phyloP scores from a whole-genome alignment of 345 rosid species.

The Punica granatum region DNA sequence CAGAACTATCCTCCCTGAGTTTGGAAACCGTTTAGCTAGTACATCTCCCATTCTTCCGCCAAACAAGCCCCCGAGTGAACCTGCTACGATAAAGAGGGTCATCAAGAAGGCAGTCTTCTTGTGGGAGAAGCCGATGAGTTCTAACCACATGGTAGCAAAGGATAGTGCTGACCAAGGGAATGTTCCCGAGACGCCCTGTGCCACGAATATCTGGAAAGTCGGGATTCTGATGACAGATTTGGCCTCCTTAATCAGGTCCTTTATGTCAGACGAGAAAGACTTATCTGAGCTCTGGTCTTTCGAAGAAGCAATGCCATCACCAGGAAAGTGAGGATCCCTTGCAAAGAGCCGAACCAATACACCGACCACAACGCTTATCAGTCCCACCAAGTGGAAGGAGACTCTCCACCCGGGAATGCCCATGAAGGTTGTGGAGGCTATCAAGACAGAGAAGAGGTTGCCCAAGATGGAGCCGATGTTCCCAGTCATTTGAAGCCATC shows the following conservation, averaged over 20 bases:
- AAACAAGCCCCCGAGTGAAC: slow-evolving; percentile 70
- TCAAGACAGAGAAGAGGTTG: slow-evolving; percentile 38
- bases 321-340: slow-evolving; percentile 43
- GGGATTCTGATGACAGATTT: slow-evolving; percentile 42
- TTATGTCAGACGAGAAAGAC: slow-evolving; percentile 45
- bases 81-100: slow-evolving; percentile 46
- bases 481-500: slow-evolving; percentile 64
- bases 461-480: slow-evolving; percentile 59
- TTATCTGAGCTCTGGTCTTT: slow-evolving; percentile 27
- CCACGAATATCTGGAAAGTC: slow-evolving; percentile 79
- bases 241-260: slow-evolving; percentile 46
- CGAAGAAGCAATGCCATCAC: slow-evolving; percentile 6
- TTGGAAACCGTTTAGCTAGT: slow-evolving; percentile 50
- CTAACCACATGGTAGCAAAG: slow-evolving; percentile 85
- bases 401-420: slow-evolving; percentile 76
- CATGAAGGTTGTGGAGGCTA: slow-evolving; percentile 57
- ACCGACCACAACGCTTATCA: slow-evolving; percentile 56
- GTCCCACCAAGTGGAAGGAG: slow-evolving; percentile 55
- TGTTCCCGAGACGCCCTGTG: slow-evolving; percentile 82
- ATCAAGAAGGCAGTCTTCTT: slow-evolving; percentile 49
- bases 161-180: slow-evolving; percentile 91
- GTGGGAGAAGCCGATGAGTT: slow-evolving; percentile 80
- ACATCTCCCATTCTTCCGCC: slow-evolving; percentile 82
- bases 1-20: slow-evolving; percentile 71
- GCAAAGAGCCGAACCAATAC: slow-evolving; percentile 50